Conservation (phyloP, 495 filamentous ascomycete species). For the Xylaria curta region DNA sequence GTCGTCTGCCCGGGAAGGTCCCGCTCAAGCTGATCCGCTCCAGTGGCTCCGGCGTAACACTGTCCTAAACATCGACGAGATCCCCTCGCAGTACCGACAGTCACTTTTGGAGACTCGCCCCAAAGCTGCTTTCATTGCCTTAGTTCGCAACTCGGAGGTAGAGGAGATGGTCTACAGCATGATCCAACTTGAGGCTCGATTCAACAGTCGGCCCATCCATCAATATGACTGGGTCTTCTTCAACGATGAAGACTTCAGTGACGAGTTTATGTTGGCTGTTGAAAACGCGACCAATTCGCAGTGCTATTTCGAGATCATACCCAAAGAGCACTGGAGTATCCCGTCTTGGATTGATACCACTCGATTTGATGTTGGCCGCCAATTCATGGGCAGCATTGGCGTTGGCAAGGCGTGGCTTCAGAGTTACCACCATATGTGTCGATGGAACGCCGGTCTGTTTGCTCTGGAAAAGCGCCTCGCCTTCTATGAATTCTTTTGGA, state of each 20-base stretch:
- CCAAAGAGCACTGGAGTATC: slow-evolving; percentile 74
- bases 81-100: slow-evolving; percentile 28
- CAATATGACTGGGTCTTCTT: slow-evolving; percentile 90
- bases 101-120: slow-evolving; percentile 51
- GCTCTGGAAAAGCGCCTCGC: slow-evolving; percentile 70
- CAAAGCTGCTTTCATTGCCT: slow-evolving; percentile 83
- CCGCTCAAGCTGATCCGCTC: slow-evolving; percentile 23
- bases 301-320: slow-evolving; percentile 76
- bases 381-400: slow-evolving; percentile 60
- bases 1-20: not conserved
- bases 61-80: slow-evolving; percentile 25
- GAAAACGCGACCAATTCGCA: slow-evolving; percentile 71
- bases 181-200: slow-evolving; percentile 78
- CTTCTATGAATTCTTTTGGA: slow-evolving; percentile 78
- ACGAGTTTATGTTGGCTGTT: slow-evolving; percentile 75
- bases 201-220: slow-evolving; percentile 70
- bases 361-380: slow-evolving; percentile 58
- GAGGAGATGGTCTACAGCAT: slow-evolving; percentile 86
- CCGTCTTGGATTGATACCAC: slow-evolving; percentile 70
- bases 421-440: slow-evolving; percentile 75
- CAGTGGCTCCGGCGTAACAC: slow-evolving; percentile 38
- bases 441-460: slow-evolving; percentile 78
- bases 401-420: slow-evolving; percentile 63
- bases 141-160: slow-evolving; percentile 77
- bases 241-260: slow-evolving; percentile 78